phyloP scores from a whole-genome alignment of 208 protist genomes.

The Naegleria gruberi region DNA sequence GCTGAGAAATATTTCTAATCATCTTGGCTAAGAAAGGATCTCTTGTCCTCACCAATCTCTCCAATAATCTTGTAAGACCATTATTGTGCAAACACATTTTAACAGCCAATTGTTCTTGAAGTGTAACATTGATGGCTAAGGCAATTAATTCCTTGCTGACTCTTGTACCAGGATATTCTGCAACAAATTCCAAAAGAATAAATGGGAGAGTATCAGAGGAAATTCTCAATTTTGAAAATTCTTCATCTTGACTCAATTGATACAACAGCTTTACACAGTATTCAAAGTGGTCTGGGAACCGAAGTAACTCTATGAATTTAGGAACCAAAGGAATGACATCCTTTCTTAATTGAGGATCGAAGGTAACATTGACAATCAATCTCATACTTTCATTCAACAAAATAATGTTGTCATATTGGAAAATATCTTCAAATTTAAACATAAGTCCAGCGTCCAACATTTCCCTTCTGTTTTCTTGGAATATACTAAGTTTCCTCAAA shows the following conservation, averaged over 20 bases:
- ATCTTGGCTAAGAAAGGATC: conserved; percentile 27
- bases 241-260: conserved; percentile 25
- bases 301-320: conserved; percentile 22
- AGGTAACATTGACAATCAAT: conserved; percentile 25
- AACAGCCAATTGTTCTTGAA: background rate
- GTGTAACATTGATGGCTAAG: conserved; percentile 26
- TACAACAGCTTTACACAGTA: conserved; percentile 24
- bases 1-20: conserved; percentile 29
- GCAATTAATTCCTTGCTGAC: conserved; percentile 32
- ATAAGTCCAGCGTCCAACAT: conserved; percentile 13
- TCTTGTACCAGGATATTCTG: conserved; percentile 10
- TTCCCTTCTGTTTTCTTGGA: conserved; percentile 34
- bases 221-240: background rate
- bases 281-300: background rate
- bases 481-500: conserved; percentile 36
- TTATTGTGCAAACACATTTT: background rate
- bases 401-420: conserved; percentile 10
- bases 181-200: conserved; percentile 23
- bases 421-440: conserved; percentile 1
- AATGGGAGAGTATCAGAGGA: background rate
- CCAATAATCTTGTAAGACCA: conserved; percentile 5
- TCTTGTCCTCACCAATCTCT: conserved; percentile 23
- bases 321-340: background rate
- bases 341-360: conserved; percentile 20
- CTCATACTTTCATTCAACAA: conserved; percentile 21